Conservation (phyloP, 371 early-diverging fungal species). For the Mucor mucedo region DNA sequence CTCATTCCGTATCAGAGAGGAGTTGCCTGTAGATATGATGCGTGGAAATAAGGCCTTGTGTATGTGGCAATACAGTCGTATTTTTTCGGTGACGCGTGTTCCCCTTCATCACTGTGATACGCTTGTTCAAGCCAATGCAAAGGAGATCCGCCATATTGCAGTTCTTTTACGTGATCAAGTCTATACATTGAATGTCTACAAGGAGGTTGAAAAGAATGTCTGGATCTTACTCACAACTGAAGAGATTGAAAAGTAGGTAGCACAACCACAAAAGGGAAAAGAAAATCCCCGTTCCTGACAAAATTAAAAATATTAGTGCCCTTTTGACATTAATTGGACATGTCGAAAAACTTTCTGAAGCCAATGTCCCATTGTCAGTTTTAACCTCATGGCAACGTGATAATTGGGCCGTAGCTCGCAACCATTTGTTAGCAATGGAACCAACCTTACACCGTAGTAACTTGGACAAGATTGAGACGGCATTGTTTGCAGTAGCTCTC, state of each 20-base stretch:
- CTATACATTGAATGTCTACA: constrained; percentile 72
- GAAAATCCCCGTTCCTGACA: neutral
- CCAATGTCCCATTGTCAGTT: constrained; percentile 61
- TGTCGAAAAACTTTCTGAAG: constrained; percentile 38
- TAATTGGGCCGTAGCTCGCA: constrained; percentile 75
- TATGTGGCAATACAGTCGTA: constrained; percentile 86
- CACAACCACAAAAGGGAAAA: neutral
- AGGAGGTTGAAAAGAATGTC: constrained; percentile 37
- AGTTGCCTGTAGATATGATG: constrained; percentile 61
- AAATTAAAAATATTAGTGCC: constrained; percentile 7
- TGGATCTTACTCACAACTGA: constrained; percentile 59
- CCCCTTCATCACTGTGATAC: constrained; percentile 76
- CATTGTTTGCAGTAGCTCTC: constrained; percentile 78
- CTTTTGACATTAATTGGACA: constrained; percentile 49
- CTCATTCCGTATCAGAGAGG: constrained; percentile 34
- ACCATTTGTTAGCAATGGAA: constrained; percentile 58
- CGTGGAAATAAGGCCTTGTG: constrained; percentile 61
- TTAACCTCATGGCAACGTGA: constrained; percentile 90
- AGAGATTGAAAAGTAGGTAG: constrained; percentile 76
- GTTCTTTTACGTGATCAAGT: constrained; percentile 80
- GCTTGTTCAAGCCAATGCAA: constrained; percentile 54
- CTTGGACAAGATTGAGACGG: constrained; percentile 60
- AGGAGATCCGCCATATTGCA: constrained; percentile 67
- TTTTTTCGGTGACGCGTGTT: constrained; percentile 82
- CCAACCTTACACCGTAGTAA: constrained; percentile 54